Evolutionary conservation across 768 basidiomycete species (phyloP), one percentile per base, ranked within the genome.

Genomic region (Rhodotorula diobovata): DNA sequence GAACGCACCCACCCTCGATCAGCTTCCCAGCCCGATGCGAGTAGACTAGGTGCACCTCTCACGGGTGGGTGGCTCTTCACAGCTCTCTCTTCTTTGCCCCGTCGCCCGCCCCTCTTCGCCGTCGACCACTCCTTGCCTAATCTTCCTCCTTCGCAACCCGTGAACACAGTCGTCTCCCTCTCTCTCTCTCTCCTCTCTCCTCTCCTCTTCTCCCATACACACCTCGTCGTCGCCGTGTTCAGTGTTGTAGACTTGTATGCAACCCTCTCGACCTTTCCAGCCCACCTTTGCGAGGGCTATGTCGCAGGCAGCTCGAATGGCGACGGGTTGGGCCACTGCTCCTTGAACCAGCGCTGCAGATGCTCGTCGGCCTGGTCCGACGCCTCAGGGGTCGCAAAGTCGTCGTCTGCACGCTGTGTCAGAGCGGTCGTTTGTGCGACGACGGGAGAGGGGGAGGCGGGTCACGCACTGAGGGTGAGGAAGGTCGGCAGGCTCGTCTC

Each of bases 401-500:
- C 68, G 51, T 70, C 68, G 34, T 70, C 68, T 70, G 51, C 23
- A 20, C 6, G 2, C 23, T 25, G 20, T 45, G 25, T 39, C 7
- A 46, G 63, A 69, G 51, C 55, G 50, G 43, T 64, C 63, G 21
- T 64, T 20, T 12, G 37, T 41, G 25, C 8, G 25, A 2, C 21
- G 16, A 6, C 41, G 11, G 21, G 41, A 46, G 10, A 50, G 20
- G 9, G 35, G 12, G n/a, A 10, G 16, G 45, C n/a, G 35, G 18
- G 20, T 2, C 1, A 34, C 68, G 50, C 18, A 70, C 68, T 71
- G 25, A 71, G 50, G 12, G 70, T 71, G 46, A 74, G 50, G 11
- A 83, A 83, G 77, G 84, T 84, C 39, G 85, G 83, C 39, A 86
- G 75, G 85, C 85, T 57, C 86, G 82, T 62, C 54, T 55, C 34